These are phyloP conservation scores for Pyricularia sp. DNA, from an alignment of 2,329 filamentous ascomycete species.

Conservation along the genomic window DNA sequence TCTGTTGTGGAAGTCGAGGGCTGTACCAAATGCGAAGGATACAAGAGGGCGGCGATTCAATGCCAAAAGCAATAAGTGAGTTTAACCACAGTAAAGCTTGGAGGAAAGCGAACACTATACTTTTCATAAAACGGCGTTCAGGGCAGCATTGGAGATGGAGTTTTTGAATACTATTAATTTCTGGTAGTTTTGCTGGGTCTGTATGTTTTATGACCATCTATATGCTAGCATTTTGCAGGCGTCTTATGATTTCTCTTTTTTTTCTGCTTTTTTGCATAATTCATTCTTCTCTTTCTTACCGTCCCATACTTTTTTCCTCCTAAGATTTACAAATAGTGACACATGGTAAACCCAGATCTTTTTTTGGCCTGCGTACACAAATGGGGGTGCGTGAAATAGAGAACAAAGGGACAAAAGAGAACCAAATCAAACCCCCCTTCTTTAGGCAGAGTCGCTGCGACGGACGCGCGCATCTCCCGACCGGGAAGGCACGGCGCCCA, in stretches of 20 bases:
- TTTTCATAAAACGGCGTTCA: background rate
- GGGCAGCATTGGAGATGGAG: background rate
- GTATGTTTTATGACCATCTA: background rate
- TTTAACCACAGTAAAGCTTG: background rate
- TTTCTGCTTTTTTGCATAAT: background rate
- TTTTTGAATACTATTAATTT: background rate
- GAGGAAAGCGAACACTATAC: background rate
- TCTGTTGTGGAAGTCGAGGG: background rate
- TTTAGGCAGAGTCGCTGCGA: background rate
- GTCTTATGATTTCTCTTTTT: background rate
- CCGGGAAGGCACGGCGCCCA: constrained; percentile 27
- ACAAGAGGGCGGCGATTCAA: background rate
- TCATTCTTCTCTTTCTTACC: background rate
- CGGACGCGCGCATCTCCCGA: constrained; percentile 37
- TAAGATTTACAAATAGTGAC: background rate
- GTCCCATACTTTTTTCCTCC: background rate
- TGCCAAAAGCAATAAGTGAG: background rate
- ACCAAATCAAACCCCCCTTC: background rate
- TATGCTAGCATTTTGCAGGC: background rate
- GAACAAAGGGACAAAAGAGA: background rate
- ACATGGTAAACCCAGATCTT: background rate
- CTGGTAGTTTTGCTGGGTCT: background rate
- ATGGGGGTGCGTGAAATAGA: background rate
- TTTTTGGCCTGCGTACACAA: background rate
- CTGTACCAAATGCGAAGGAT: background rate